Base-by-base conservation (phyloP, 2,329 filamentous ascomycete species). In the Dothideomycetes sp. region DNA sequence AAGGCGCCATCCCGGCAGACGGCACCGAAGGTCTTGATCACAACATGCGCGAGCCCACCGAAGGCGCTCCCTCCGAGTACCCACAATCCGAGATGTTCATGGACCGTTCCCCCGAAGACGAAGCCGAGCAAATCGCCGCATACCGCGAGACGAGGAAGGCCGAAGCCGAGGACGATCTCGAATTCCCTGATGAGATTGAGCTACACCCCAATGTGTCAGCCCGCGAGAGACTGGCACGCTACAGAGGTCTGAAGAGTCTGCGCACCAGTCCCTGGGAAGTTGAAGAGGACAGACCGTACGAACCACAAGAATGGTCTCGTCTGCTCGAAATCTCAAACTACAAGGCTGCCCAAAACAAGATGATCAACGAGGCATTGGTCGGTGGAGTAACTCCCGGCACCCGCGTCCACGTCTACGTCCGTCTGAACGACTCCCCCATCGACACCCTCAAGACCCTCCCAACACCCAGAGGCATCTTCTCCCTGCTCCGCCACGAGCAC, bases 141-240 rank as follows among this genome's bases (percentile, higher is more conserved):
- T 98, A 87, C 63, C 79, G 91, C 27, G 72, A 76, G 37, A 78
- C 79, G 48, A 85, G 87, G 54, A 78, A 79, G 37, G 78, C 79
- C 17, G 89, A 95, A 51, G 85, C 79, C 4, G 76, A 88, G 35
- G 88, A 96, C 11, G 91, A 98, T 60, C 76, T 84, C 41, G 89
- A 96, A 60, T 98, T 96, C 61, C 91, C 91, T 0, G 91, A 98
- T 50, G 91, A 98, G 62, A 91, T 98, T 44, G 93, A 98, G 61
- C 69, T 98, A 39, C 85, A 84, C 50, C 91, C 93, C 0, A 76
- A 89, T 39, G 85, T 93, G 3, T 71, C 85, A 31, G 91, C 91
- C 1, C 71, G 85, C 37, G 91, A 98, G 63, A 75, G 91, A 31
- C 67, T 98, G 40, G 77, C 82, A 7, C 77, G 84, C 45, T 98